phyloP scores from a whole-genome alignment of 2,329 filamentous ascomycete genomes.

The Byssochlamys sp. region DNA sequence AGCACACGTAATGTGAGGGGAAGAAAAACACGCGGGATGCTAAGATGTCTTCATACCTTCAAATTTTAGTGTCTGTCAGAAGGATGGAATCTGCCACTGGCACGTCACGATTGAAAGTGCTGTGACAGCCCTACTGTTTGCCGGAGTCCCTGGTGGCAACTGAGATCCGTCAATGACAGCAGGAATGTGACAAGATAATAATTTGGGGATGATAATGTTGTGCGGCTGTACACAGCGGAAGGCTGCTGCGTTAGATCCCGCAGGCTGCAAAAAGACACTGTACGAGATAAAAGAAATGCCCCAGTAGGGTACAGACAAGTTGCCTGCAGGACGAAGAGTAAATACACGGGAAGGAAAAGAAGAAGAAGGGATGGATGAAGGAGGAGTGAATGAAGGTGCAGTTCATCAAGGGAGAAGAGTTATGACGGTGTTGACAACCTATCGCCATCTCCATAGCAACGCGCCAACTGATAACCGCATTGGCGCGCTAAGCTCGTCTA shows the following conservation, averaged over 20 bases:
- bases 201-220: neutral
- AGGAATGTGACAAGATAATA: neutral
- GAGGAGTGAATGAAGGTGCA: conserved; percentile 6
- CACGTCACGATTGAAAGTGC: neutral
- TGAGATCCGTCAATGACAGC: neutral
- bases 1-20: neutral
- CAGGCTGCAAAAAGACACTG: neutral
- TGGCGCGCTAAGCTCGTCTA: neutral
- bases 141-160: neutral
- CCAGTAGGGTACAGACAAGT: conserved; percentile 8
- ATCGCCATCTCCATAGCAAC: neutral
- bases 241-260: neutral
- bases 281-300: conserved; percentile 6
- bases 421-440: conserved; percentile 20
- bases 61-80: neutral
- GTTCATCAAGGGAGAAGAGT: conserved; percentile 11
- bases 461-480: neutral
- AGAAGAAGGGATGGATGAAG: conserved; percentile 8
- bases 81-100: neutral
- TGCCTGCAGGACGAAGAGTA: conserved; percentile 8
- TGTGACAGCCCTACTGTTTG: neutral
- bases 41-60: neutral
- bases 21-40: neutral
- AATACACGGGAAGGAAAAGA: conserved; percentile 6
- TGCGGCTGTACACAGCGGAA: neutral